Base-by-base conservation (phyloP, 441 rosid genomes). In the Adansonia grandidieri region DNA sequence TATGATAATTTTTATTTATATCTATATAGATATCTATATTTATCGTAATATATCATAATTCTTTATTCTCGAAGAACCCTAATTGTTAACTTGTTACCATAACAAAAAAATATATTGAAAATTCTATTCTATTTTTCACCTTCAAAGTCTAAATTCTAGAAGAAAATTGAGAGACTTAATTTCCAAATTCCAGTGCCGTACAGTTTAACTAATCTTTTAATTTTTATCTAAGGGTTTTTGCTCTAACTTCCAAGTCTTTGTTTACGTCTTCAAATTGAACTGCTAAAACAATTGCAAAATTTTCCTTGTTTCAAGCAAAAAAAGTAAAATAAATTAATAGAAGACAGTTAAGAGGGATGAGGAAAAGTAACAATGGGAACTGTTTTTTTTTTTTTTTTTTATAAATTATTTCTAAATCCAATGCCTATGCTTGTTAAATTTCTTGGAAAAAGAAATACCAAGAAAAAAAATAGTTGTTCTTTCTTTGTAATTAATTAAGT, bases 101-200 rank as follows among this genome's bases (percentile, higher is more conserved):
- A 37, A 37, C 40, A 37, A 37, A 37, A 3, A 37, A 37, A 37
- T 37, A 37, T 37, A 37, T 37, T 37, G 40, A 37, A 37, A 32
- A 13, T 63, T 63, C 45, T 28, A 70, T 11, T 50, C 13, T 58
- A 19, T 5, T 74, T 61, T 24, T 24, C 19, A 3, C 1, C 19
- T 63, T 63, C 68, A 63, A 32, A 5, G 11, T 48, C 44, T 51
- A 11, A 20, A 67, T 56, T 79, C 76, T 53, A 60, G 68, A 72
- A 67, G 63, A 60, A 64, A 74, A 74, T 9, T n/a, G 57, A 56
- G 24, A 40, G 64, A 1, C 22, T 53, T 15, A 47, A 71, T 67
- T 79, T 72, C 42, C 22, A 28, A 51, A 61, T 62, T 51, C 45
- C 28, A 68, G 56, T 54, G 74, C 77, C 82, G 79, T 57, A 78